Conservation (phyloP, 2,329 filamentous ascomycete genomes). For the Aschersonia sp. region DNA sequence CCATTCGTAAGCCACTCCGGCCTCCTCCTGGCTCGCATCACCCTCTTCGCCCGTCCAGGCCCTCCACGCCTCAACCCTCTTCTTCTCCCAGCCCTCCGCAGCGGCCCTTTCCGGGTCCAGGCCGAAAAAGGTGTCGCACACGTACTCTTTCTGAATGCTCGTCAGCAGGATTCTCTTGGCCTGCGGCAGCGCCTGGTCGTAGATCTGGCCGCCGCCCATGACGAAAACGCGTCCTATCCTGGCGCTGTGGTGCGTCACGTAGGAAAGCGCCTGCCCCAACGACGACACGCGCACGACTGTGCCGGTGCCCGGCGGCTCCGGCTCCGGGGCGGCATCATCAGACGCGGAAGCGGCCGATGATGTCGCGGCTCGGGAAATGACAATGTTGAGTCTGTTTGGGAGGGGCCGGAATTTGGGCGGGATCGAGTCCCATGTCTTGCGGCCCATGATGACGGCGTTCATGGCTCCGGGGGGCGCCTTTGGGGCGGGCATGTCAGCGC, state of each 20-base stretch:
- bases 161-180: constrained; percentile 54
- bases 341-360: not conserved
- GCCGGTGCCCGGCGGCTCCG: constrained; percentile 2
- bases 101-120: constrained; percentile 31
- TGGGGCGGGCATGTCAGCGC: not conserved
- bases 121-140: constrained; percentile 64
- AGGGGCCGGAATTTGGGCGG: constrained; percentile 67
- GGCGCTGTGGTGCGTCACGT: constrained; percentile 21
- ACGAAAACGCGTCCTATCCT: constrained; percentile 54
- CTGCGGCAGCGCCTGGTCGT: constrained; percentile 51
- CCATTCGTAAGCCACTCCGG: constrained; percentile 52
- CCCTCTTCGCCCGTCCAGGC: constrained; percentile 47
- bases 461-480: constrained; percentile 19
- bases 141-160: constrained; percentile 51
- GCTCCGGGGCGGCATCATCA: no score
- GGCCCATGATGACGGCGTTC: constrained; percentile 90
- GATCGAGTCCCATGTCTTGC: constrained; percentile 92
- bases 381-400: constrained; percentile 64
- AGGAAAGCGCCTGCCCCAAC: constrained; percentile 40
- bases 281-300: constrained; percentile 36
- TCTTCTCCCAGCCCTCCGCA: constrained; percentile 38
- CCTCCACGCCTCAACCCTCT: constrained; percentile 36
- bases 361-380: constrained; percentile 46
- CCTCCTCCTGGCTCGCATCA: constrained; percentile 43
- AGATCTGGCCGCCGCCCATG: constrained; percentile 83